A percentile compares a stretch with the other conserved stretches of the same genome.
These are phyloP conservation scores for Coemansia pectinata DNA, from an alignment of 192 early-diverging fungal genomes.

Conservation along the genomic window DNA sequence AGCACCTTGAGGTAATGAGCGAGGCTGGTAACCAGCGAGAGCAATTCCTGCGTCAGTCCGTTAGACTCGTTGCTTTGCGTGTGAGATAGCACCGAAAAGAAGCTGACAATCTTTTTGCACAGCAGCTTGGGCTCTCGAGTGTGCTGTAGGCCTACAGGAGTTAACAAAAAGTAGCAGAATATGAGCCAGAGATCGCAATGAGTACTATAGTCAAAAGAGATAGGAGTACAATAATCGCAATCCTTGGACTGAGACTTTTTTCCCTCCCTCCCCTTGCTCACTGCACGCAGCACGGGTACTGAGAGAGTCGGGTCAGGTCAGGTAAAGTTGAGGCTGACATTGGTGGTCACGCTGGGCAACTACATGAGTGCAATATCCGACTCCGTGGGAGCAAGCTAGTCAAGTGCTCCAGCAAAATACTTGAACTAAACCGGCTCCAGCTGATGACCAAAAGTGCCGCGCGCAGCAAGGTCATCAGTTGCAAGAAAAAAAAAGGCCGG, in stretches of 20 bases:
- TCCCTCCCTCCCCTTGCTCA: not conserved
- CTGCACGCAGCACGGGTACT: not conserved
- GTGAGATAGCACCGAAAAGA: slow-evolving; percentile 87
- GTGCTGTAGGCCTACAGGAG: slow-evolving; percentile 61
- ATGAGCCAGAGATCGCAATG: not conserved
- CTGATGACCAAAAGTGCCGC: slow-evolving; percentile 2
- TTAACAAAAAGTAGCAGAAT: not conserved
- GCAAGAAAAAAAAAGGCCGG: not conserved
- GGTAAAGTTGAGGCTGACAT: not conserved
- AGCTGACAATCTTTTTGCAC: slow-evolving; percentile 91
- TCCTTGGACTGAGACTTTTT: not conserved
- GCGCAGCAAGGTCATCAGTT: not conserved
- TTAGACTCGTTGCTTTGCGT: slow-evolving; percentile 59
- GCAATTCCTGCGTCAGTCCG: slow-evolving; percentile 79
- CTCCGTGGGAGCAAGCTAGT: not conserved
- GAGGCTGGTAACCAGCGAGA: slow-evolving; percentile 85
- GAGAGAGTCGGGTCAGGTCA: not conserved
- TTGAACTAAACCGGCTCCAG: not conserved
- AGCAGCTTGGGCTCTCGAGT: slow-evolving; percentile 93
- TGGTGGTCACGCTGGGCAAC: not conserved
- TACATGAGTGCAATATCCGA: not conserved
- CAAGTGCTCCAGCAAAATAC: slow-evolving; percentile 1
- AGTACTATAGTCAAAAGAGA: not conserved
- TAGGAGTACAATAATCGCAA: not conserved
- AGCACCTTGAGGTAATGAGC: slow-evolving; percentile 92